A percentile compares a stretch with the other conserved stretches of the same genome.
phyloP scores from a whole-genome alignment of 163 green algal genomes.

The Volvox carteri region DNA sequence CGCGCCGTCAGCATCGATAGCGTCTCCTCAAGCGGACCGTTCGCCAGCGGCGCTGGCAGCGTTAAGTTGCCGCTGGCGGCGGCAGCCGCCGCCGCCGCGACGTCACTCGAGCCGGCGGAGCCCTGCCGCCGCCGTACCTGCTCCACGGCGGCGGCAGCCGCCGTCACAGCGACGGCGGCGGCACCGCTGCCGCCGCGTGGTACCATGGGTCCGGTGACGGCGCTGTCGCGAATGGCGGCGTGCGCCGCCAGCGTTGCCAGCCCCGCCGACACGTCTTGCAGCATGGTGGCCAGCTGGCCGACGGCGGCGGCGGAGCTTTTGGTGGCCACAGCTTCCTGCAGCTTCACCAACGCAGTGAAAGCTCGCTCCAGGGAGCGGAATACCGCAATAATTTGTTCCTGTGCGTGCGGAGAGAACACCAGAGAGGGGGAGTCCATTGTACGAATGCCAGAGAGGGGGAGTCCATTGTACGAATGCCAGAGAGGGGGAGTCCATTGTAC shows the following conservation, averaged over 20 bases:
- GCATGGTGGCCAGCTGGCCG: conserved; percentile 37
- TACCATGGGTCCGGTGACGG: not conserved
- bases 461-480: too few species aligned
- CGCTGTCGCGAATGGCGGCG: conserved; percentile 8
- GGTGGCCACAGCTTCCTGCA: conserved; percentile 58
- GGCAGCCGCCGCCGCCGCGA: not conserved
- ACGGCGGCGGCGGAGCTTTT: conserved; percentile 51
- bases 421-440: too few species aligned
- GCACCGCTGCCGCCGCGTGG: not conserved
- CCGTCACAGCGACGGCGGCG: not conserved
- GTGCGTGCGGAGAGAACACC: too few species aligned
- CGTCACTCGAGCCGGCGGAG: conserved; percentile 4
- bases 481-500: too few species aligned
- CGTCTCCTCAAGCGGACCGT: not conserved
- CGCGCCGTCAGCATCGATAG: not conserved
- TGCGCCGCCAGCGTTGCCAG: conserved; percentile 28
- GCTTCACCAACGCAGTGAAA: conserved; percentile 59
- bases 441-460: too few species aligned
- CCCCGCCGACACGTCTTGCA: conserved; percentile 27
- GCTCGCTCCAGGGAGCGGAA: conserved; percentile 62
- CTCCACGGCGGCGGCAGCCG: conserved; percentile 2
- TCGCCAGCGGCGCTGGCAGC: not conserved
- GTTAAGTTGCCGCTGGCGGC: conserved; percentile 23
- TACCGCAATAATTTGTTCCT: conserved; percentile 61
- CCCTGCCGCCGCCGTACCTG: conserved; percentile 28